Evolutionary conservation across 805 yeast species (phyloP).

Genomic region (Saccharomycopsis babjevae): DNA sequence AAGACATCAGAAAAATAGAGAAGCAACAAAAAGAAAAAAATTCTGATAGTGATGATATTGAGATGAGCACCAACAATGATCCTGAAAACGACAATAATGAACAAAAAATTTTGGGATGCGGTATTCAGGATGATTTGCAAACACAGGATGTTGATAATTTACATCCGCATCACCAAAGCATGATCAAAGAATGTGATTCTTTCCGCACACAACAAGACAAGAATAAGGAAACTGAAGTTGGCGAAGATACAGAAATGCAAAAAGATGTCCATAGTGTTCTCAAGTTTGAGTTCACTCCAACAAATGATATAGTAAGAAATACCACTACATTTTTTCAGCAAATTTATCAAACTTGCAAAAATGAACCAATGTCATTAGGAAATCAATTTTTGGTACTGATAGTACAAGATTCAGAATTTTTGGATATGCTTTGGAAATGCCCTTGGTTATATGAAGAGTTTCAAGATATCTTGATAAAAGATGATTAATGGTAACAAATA

Average conservation of each 20-base stretch:
- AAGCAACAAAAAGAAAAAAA: neutral
- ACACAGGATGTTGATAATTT: neutral
- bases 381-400: neutral
- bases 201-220: neutral
- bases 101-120: neutral
- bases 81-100: neutral
- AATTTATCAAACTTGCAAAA: neutral
- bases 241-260: neutral
- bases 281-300: neutral
- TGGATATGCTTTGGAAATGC: neutral
- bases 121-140: neutral
- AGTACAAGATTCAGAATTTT: neutral
- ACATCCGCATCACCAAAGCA: neutral
- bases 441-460: neutral
- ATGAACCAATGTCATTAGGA: neutral
- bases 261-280: neutral
- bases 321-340: neutral
- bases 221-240: neutral
- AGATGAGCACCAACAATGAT: neutral
- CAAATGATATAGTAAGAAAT: neutral
- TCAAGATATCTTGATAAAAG: neutral
- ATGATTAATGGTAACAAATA: neutral
- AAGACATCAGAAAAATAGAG: neutral
- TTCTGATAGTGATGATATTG: neutral
- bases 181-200: neutral